Percentiles rank a stretch among this genome's conserved stretches.
phyloP scores from a whole-genome alignment of 768 basidiomycete genomes.

The Auriscalpium microsporum region DNA sequence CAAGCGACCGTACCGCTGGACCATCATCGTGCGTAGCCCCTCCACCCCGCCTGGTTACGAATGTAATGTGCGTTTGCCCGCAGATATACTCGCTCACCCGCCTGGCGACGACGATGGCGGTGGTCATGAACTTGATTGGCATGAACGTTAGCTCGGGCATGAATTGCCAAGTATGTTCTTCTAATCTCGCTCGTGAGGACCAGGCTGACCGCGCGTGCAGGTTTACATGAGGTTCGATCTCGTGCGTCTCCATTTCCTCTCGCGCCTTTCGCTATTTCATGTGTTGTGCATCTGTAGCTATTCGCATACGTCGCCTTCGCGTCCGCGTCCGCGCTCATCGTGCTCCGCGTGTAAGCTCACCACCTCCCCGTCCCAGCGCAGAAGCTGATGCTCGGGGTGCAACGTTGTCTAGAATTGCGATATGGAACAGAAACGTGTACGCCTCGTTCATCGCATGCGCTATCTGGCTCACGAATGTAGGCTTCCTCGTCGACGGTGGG shows the following conservation, averaged over 20 bases:
- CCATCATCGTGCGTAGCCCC: neutral
- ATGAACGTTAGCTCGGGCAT: neutral
- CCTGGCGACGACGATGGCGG: neutral
- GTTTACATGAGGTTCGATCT: too few relatives aligned
- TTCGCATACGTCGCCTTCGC: neutral
- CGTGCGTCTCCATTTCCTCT: neutral
- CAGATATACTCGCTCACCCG: slow-evolving; percentile 3
- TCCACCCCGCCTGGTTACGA: neutral
- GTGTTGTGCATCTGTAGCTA: neutral
- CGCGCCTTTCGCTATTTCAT: neutral
- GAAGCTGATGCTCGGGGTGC: neutral
- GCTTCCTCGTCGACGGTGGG: too few relatives aligned
- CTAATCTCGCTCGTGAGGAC: neutral
- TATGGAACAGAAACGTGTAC: neutral
- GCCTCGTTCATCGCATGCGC: neutral
- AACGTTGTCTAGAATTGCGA: neutral
- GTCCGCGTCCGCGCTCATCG: slow-evolving; percentile 1
- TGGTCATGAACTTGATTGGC: neutral
- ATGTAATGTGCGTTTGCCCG: neutral
- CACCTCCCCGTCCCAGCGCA: neutral
- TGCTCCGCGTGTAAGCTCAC: slow-evolving; percentile 4
- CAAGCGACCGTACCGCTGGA: slow-evolving; percentile 2
- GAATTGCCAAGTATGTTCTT: neutral
- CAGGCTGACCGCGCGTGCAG: too few relatives aligned
- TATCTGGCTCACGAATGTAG: too few relatives aligned